These are phyloP conservation scores for Candida germanica DNA, from an alignment of 805 yeast species.

Conservation along the genomic window DNA sequence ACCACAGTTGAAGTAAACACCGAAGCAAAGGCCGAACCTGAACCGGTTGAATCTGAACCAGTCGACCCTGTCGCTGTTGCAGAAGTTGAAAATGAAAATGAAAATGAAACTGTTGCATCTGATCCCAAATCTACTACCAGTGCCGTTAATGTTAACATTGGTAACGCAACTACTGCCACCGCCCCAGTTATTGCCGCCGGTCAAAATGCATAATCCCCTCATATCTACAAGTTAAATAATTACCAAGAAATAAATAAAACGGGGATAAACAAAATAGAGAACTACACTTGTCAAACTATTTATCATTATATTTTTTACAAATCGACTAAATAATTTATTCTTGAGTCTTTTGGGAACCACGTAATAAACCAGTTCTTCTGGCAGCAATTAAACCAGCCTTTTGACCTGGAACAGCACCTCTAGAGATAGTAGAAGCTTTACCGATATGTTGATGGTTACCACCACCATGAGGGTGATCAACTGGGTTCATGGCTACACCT, in stretches of 20 bases:
- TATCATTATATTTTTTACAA: conserved; percentile 3
- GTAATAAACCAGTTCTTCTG: conserved; percentile 99
- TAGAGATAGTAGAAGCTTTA: conserved; percentile 98
- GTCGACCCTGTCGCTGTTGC: no score
- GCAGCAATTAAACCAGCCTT: conserved; percentile 99
- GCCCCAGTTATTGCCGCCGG: no score
- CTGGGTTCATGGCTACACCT: conserved; percentile 99
- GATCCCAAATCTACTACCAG: background rate
- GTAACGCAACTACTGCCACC: no score
- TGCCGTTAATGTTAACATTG: no score
- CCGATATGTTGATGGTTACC: conserved; percentile 99
- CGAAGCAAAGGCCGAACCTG: no score
- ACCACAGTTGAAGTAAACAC: conserved; percentile 1
- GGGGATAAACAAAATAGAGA: no score
- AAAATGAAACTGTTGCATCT: background rate
- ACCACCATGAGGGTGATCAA: conserved; percentile 99
- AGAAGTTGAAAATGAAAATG: background rate
- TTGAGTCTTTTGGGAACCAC: conserved; percentile 94
- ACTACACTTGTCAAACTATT: background rate
- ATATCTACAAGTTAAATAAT: no score
- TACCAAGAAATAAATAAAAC: no score
- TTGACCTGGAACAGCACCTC: conserved; percentile 99
- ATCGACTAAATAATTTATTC: conserved; percentile 25
- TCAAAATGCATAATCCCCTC: no score
- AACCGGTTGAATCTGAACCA: no score